Evolutionary conservation across 179 eudicot genomes (phyloP).

Genomic region (Silene noctiflora): DNA sequence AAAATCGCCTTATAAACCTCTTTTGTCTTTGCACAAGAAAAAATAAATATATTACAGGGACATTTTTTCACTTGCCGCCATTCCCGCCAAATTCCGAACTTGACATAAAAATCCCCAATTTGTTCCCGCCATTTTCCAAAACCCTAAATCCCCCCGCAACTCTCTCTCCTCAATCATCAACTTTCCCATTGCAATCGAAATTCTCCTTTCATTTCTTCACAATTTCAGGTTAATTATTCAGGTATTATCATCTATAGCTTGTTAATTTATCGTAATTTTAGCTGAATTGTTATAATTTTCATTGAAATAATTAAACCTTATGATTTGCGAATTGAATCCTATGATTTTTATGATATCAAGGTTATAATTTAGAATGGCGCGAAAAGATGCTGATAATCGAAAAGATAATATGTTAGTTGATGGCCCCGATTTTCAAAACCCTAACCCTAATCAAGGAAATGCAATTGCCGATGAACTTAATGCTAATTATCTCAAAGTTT

Average conservation of each 20-base stretch:
- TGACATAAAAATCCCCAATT: neutral
- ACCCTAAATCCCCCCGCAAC: neutral
- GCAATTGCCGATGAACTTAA: constrained; percentile 46
- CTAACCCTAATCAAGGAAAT: constrained; percentile 26
- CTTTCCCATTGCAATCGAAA: neutral
- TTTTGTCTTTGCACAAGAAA: too few species aligned
- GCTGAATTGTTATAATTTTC: neutral
- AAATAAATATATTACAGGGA: too few species aligned
- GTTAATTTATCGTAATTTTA: neutral
- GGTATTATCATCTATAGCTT: neutral
- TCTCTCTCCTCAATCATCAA: neutral
- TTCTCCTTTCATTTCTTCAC: neutral
- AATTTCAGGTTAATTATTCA: neutral
- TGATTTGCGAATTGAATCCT: neutral
- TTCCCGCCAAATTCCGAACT: neutral
- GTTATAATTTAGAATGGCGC: neutral
- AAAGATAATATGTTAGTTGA: neutral
- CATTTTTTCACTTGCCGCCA: too few species aligned
- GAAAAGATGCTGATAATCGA: neutral
- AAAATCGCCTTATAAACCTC: too few species aligned
- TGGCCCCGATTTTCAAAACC: constrained; percentile 23
- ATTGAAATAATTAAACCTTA: neutral
- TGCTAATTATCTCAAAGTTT: constrained; percentile 59
- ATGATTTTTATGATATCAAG: neutral
- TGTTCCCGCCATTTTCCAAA: neutral